A percentile compares a stretch with the other conserved stretches of the same genome.
Evolutionary conservation across 768 basidiomycete species (phyloP).

Genomic region (Lentinus tigrinus): DNA sequence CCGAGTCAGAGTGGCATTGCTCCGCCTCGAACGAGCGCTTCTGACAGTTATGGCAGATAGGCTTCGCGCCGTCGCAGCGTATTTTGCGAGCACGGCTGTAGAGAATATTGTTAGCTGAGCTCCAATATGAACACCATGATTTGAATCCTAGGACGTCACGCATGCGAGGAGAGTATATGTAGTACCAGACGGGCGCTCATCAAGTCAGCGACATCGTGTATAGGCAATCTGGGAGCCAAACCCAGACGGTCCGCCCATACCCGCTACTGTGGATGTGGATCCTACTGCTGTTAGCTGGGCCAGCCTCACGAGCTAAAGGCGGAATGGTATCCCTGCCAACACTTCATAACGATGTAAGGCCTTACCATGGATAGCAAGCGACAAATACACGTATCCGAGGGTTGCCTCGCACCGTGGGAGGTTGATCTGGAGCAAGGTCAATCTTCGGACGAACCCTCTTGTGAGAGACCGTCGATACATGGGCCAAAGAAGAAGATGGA

Average conservation of each 20-base stretch:
- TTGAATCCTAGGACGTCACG: too few species aligned
- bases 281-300: too few species aligned
- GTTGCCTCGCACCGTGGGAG: slow-evolving; percentile 76
- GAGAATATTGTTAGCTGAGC: background rate
- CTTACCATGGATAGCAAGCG: slow-evolving; percentile 77
- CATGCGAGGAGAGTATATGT: too few species aligned
- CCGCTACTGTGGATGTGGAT: too few species aligned
- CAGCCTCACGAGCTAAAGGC: too few species aligned
- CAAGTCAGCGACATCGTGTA: slow-evolving; percentile 1
- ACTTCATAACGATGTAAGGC: too few species aligned
- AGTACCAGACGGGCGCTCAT: background rate
- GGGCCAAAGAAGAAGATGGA: too few species aligned
- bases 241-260: background rate
- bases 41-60: slow-evolving; percentile 68
- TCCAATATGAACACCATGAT: too few species aligned
- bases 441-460: slow-evolving; percentile 43
- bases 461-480: too few species aligned
- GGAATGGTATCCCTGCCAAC: too few species aligned
- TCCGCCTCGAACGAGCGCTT: slow-evolving; percentile 36
- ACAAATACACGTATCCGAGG: slow-evolving; percentile 73
- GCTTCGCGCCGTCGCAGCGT: slow-evolving; percentile 79
- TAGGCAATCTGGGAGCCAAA: background rate
- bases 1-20: slow-evolving; percentile 63
- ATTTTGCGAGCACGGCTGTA: slow-evolving; percentile 72
- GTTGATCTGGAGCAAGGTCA: slow-evolving; percentile 71